phyloP scores from a whole-genome alignment of 768 basidiomycete species.

The Mycena vitilis region DNA sequence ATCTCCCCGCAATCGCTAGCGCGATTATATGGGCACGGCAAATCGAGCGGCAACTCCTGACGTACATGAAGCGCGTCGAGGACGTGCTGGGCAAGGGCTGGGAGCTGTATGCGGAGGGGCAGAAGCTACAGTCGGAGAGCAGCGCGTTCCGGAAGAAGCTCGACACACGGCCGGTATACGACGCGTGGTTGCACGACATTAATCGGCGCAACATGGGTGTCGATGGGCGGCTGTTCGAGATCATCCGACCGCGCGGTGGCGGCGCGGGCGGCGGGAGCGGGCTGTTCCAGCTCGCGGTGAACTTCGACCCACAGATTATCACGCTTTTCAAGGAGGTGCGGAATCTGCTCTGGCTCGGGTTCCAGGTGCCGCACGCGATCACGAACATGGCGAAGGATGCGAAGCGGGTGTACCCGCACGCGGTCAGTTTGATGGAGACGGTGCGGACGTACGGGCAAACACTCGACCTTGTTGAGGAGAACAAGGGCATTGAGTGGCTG shows the following conservation, averaged over 20 bases:
- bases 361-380: constrained; percentile 94
- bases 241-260: constrained; percentile 77
- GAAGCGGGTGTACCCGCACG: constrained; percentile 97
- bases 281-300: constrained; percentile 88
- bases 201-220: constrained; percentile 93
- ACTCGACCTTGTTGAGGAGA: constrained; percentile 88
- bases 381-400: constrained; percentile 99
- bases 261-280: constrained; percentile 60
- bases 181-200: constrained; percentile 97
- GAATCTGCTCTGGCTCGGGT: constrained; percentile 95
- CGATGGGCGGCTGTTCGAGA: constrained; percentile 92
- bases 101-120: constrained; percentile 99
- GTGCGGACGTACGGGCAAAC: constrained; percentile 98
- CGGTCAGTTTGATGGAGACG: constrained; percentile 98
- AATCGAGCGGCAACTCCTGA: constrained; percentile 94
- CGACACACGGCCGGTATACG: constrained; percentile 92
- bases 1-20: constrained; percentile 97
- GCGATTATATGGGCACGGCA: constrained; percentile 99
- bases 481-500: constrained; percentile 93
- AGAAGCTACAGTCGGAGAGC: constrained; percentile 94
- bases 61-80: constrained; percentile 99
- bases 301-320: constrained; percentile 98
- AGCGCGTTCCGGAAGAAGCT: constrained; percentile 95
- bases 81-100: constrained; percentile 98
- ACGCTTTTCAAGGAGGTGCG: constrained; percentile 98